These are phyloP conservation scores for Neurospora sp. DNA, from an alignment of 495 filamentous ascomycete species.

Conservation along the genomic window DNA sequence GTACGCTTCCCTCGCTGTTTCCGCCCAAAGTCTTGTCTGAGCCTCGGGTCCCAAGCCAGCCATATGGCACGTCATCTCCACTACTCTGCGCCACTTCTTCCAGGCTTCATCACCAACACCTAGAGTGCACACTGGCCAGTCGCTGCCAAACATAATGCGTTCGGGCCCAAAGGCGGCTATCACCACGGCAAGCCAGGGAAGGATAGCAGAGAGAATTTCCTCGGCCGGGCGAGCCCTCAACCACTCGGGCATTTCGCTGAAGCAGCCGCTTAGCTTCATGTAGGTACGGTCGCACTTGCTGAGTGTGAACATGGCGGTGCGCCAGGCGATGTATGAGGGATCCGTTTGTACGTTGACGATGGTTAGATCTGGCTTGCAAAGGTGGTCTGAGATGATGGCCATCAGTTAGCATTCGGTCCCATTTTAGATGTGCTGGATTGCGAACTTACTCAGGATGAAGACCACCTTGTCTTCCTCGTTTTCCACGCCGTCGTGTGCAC, in stretches of 20 bases:
- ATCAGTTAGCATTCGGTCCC: background rate
- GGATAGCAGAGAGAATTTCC: constrained; percentile 35
- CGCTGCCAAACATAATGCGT: constrained; percentile 79
- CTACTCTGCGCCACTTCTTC: constrained; percentile 48
- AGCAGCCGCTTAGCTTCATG: constrained; percentile 82
- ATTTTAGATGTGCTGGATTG: background rate
- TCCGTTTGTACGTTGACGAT: constrained; percentile 38
- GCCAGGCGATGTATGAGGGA: constrained; percentile 47
- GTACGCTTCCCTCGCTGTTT: constrained; percentile 59
- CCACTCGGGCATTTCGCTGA: constrained; percentile 57
- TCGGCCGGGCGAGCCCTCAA: constrained; percentile 30
- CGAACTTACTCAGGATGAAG: constrained; percentile 61
- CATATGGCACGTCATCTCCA: constrained; percentile 49
- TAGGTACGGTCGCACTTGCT: constrained; percentile 51
- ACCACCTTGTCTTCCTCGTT: constrained; percentile 46
- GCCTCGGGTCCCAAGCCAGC: constrained; percentile 47
- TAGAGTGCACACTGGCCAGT: constrained; percentile 82
- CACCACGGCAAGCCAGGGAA: constrained; percentile 57
- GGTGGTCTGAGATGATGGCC: constrained; percentile 48
- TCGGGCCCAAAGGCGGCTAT: constrained; percentile 57
- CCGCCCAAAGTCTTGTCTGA: constrained; percentile 55
- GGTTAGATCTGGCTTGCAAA: constrained; percentile 75
- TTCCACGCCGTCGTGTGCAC: constrained; percentile 46
- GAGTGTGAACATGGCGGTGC: constrained; percentile 46
- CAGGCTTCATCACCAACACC: constrained; percentile 47